These are phyloP conservation scores for Blastocystis sp. DNA, from an alignment of 352 stramenopile species.

Conservation along the genomic window DNA sequence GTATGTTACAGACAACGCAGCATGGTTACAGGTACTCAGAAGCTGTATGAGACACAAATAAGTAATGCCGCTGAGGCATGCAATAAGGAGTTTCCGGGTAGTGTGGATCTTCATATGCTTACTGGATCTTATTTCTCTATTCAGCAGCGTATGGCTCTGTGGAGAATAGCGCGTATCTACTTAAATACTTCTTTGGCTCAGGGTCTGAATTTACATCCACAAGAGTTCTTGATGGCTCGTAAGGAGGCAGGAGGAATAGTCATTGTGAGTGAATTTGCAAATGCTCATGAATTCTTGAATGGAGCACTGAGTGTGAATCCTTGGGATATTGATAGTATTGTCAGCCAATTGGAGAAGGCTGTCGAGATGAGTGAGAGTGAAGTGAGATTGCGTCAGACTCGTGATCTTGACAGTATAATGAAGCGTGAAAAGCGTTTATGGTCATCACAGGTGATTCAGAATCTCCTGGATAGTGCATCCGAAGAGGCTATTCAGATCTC, in stretches of 20 bases:
- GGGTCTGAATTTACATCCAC: conserved; percentile 57
- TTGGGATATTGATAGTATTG: conserved; percentile 50
- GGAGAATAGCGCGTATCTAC: conserved; percentile 35
- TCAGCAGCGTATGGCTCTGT: conserved; percentile 47
- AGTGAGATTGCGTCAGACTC: background rate
- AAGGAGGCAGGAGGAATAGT: conserved; percentile 45
- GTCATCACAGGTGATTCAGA: conserved; percentile 40
- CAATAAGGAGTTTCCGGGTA: conserved; percentile 29
- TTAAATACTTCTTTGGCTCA: conserved; percentile 50
- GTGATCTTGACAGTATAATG: conserved; percentile 30
- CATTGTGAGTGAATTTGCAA: conserved; percentile 57
- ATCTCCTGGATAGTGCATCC: background rate
- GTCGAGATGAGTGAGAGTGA: conserved; percentile 44
- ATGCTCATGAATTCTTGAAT: conserved; percentile 64
- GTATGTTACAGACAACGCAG: conserved; percentile 54
- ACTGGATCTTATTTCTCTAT: conserved; percentile 56
- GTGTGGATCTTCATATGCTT: conserved; percentile 39
- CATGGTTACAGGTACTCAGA: background rate
- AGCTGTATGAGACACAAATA: conserved; percentile 20
- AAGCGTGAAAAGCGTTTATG: conserved; percentile 33
- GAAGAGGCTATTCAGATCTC: background rate
- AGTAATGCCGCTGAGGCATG: background rate
- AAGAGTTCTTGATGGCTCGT: conserved; percentile 57
- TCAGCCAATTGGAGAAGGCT: conserved; percentile 22
- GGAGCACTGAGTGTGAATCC: conserved; percentile 61